Percentiles rank a stretch among this genome's conserved stretches.
phyloP scores from a whole-genome alignment of 83 land plant species.

The Picea abies region DNA sequence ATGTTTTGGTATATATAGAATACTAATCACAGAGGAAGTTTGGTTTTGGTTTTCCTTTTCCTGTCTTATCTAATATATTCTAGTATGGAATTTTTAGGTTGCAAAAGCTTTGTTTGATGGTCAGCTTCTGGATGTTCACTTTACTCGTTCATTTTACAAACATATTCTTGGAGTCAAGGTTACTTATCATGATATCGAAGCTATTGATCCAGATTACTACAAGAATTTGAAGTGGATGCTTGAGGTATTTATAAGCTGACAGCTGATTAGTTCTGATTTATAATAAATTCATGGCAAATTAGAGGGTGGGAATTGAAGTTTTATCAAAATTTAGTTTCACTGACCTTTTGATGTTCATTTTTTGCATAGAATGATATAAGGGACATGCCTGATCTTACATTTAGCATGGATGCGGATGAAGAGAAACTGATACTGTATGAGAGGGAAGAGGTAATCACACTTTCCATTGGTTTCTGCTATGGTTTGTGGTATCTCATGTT shows the following conservation, averaged over 20 bases:
- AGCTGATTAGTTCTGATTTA: neutral
- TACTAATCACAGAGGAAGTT: neutral
- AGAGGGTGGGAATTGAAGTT: neutral
- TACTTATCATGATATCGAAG: constrained; percentile 99
- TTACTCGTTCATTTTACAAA: constrained; percentile 98
- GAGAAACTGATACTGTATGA: constrained; percentile 98
- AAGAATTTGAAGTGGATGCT: constrained; percentile 99
- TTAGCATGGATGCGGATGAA: constrained; percentile 99
- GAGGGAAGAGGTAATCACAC: constrained; percentile 70
- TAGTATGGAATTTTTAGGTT: constrained; percentile 54
- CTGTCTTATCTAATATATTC: neutral
- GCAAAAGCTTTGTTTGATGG: constrained; percentile 99
- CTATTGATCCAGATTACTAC: constrained; percentile 97
- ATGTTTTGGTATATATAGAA: neutral
- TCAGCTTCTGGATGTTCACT: constrained; percentile 96
- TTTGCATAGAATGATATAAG: constrained; percentile 85
- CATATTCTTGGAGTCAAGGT: constrained; percentile 97
- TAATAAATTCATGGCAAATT: neutral
- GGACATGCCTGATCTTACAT: constrained; percentile 88
- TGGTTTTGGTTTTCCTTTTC: neutral
- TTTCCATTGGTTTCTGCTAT: neutral
- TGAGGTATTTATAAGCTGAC: constrained; percentile 60
- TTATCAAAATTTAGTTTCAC: neutral
- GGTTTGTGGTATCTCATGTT: neutral
- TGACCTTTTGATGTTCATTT: neutral